These are phyloP conservation scores for Penicillium paradoxum DNA, from an alignment of 495 filamentous ascomycete genomes.

Conservation along the genomic window DNA sequence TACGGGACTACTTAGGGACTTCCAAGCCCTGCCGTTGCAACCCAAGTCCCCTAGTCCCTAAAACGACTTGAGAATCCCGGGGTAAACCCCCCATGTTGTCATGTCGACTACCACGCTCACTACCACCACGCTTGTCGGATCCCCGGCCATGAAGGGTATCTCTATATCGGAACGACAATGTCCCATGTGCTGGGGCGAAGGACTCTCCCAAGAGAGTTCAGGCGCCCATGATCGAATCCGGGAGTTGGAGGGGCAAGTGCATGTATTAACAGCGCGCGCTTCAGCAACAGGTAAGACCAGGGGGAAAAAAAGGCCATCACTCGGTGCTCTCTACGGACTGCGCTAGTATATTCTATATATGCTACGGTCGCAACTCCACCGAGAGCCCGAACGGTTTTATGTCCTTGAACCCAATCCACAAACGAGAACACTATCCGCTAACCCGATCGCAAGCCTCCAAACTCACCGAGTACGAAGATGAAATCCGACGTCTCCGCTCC, in stretches of 20 bases:
- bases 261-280: conserved; percentile 68
- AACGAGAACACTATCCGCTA: neutral
- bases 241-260: conserved; percentile 78
- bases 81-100: conserved; percentile 23
- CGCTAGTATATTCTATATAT: neutral
- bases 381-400: neutral
- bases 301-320: neutral
- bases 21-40: neutral
- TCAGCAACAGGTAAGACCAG: conserved; percentile 60
- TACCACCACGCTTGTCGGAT: conserved; percentile 35
- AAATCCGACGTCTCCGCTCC: conserved; percentile 61
- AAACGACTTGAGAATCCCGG: conserved; percentile 9
- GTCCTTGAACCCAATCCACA: neutral
- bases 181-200: conserved; percentile 46
- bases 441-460: conserved; percentile 50
- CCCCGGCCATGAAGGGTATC: conserved; percentile 29
- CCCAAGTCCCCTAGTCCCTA: neutral
- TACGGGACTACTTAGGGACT: neutral
- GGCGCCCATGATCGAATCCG: conserved; percentile 64
- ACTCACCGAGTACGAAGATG: conserved; percentile 93
- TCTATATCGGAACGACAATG: conserved; percentile 32
- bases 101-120: conserved; percentile 30
- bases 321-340: conserved; percentile 6
- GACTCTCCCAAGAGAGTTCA: conserved; percentile 25
- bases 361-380: neutral